phyloP scores from a whole-genome alignment of 164 flowering plant genomes.

The Hamamelis virginiana region DNA sequence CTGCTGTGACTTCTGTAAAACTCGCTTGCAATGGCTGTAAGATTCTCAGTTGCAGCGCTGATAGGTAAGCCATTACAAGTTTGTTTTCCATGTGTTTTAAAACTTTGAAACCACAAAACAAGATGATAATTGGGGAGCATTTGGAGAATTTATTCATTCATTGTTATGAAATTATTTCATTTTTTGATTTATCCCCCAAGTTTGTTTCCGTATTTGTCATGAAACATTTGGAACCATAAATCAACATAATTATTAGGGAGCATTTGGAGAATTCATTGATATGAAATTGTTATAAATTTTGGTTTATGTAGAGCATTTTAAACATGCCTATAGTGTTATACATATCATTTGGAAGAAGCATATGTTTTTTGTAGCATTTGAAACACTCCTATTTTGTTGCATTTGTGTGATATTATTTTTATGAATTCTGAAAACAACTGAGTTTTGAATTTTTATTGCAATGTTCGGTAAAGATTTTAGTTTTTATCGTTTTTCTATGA shows the following conservation, averaged over 20 bases:
- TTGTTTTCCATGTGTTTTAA: background rate
- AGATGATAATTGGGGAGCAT: background rate
- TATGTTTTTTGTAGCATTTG: too few relatives aligned
- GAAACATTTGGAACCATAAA: background rate
- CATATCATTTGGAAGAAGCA: too few relatives aligned
- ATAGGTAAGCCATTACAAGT: conserved; percentile 41
- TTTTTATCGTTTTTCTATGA: too few relatives aligned
- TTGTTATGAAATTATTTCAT: background rate
- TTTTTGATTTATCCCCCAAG: background rate
- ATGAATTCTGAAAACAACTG: too few relatives aligned
- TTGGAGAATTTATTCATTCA: too few relatives aligned
- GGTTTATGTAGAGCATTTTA: too few relatives aligned
- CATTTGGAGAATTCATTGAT: background rate
- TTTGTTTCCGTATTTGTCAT: background rate
- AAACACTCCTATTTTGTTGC: too few relatives aligned
- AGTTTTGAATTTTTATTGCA: too few relatives aligned
- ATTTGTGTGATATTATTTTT: too few relatives aligned
- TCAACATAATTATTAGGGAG: background rate
- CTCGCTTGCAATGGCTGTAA: conserved; percentile 40
- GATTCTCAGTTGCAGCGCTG: conserved; percentile 69
- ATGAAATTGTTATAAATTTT: background rate
- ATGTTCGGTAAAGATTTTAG: too few relatives aligned
- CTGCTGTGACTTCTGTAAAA: conserved; percentile 64
- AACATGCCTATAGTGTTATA: too few relatives aligned
- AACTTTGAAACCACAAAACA: background rate